Evolutionary conservation across 805 yeast genomes (phyloP).

Genomic region (Hanseniaspora guilliermondii): DNA sequence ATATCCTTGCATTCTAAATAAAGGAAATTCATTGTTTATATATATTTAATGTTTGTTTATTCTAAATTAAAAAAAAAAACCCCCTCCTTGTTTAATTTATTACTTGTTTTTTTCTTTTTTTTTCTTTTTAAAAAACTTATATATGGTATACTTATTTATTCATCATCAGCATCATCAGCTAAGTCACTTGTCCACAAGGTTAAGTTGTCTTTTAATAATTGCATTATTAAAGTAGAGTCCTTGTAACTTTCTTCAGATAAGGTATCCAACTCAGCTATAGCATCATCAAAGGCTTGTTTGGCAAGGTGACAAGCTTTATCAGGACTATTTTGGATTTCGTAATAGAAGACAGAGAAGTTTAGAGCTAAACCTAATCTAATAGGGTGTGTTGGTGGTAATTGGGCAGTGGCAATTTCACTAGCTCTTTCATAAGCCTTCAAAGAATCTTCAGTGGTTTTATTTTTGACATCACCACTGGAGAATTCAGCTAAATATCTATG

Average conservation of each 20-base stretch:
- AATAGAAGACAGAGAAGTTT: conserved; percentile 95
- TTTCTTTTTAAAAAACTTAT: no score
- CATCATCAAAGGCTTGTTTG: conserved; percentile 97
- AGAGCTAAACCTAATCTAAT: conserved; percentile 95
- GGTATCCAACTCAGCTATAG: conserved; percentile 96
- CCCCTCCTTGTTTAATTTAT: no score
- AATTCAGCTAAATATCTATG: conserved; percentile 98
- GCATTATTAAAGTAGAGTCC: conserved; percentile 97
- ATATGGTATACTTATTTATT: conserved; percentile 16
- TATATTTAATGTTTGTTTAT: no score
- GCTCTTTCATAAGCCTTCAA: conserved; percentile 92
- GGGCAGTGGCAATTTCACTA: conserved; percentile 91
- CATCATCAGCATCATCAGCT: conserved; percentile 25
- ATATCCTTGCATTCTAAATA: no score
- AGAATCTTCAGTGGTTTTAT: conserved; percentile 82
- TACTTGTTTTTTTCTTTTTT: no score
- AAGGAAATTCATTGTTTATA: no score
- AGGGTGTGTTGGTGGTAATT: conserved; percentile 97
- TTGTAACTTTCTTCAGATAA: conserved; percentile 96
- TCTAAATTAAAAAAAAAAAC: no score
- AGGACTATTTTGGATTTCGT: conserved; percentile 95
- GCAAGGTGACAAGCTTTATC: conserved; percentile 98
- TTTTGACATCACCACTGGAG: conserved; percentile 80
- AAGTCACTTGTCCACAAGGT: conserved; percentile 93
- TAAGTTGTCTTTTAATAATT: conserved; percentile 93